Percentiles rank a stretch among this genome's conserved stretches.
phyloP scores from a whole-genome alignment of 2,329 filamentous ascomycete species.

The Fusarium odoratissimum region DNA sequence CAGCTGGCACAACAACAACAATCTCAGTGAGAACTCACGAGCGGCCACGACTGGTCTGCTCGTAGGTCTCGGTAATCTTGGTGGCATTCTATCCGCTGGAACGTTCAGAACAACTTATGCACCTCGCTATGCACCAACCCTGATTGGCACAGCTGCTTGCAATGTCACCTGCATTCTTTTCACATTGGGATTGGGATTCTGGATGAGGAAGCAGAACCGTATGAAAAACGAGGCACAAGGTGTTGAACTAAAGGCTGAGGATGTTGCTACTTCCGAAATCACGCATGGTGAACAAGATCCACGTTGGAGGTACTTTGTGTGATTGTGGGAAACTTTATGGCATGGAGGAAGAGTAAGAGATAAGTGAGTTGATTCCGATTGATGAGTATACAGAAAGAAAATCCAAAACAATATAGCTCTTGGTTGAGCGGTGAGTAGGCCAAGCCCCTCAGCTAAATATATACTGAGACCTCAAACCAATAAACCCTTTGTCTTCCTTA shows the following conservation, averaged over 20 bases:
- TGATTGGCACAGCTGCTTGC: slow-evolving; percentile 56
- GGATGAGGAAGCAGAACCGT: slow-evolving; percentile 10
- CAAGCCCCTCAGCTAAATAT: rapidly evolving
- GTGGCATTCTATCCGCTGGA: slow-evolving; percentile 57
- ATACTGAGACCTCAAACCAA: rapidly evolving
- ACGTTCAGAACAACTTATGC: slow-evolving; percentile 62
- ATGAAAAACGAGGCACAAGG: not conserved
- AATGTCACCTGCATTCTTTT: slow-evolving; percentile 37
- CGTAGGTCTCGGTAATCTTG: slow-evolving; percentile 61
- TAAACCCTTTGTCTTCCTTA: rapidly evolving
- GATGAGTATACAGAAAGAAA: rapidly evolving
- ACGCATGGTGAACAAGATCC: not conserved
- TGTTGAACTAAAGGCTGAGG: not conserved
- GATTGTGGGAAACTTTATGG: rapidly evolving
- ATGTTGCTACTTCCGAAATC: slow-evolving; percentile 1
- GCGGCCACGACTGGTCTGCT: slow-evolving; percentile 61
- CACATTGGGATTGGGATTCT: slow-evolving; percentile 25
- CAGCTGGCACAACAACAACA: slow-evolving; percentile 65
- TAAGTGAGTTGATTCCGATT: not conserved
- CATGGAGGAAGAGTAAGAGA: rapidly evolving
- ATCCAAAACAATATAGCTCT: rapidly evolving
- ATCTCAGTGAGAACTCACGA: slow-evolving; percentile 59
- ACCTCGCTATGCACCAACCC: slow-evolving; percentile 60
- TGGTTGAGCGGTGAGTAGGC: rapidly evolving
- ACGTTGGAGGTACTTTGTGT: slow-evolving; percentile 1